Base-by-base conservation (phyloP, 768 basidiomycete genomes). In the Collybia mongolica region DNA sequence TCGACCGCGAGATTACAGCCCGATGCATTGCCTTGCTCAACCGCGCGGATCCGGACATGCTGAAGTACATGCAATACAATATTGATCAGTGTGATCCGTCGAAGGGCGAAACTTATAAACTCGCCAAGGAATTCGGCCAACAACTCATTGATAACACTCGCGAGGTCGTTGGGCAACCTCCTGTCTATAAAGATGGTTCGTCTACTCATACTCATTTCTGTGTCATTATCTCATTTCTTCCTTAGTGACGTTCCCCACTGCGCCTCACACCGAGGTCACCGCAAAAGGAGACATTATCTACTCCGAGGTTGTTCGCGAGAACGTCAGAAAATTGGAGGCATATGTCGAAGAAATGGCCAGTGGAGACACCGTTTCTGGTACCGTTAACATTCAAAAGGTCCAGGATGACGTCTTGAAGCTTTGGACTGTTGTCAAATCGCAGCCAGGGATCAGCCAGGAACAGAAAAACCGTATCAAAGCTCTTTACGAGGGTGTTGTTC, bases 291-390 rank as follows among this genome's bases (percentile, higher is more conserved):
- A 98, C 48, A 94, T 99, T 56, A 77, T 97, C 48, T 94, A 95
- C 72, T 82, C 88, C 4, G 97, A 99, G 68, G 90, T 98, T 51
- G 91, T 93, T 53, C 91, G 97, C 43, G 90, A 96, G 65, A 91
- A 92, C 51, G 96, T 98, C 39, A 88, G 97, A 60, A 98, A 98
- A 72, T 79, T 99, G 39, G 97, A 99, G 70, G 92, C 93, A 1
- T 99, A 99, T 60, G 97, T 93, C 47, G 86, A 94, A 61, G 94
- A 99, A 72, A 99, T 99, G 97, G 94, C 97, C 1, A 92, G 90
- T 52, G 92, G 93, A 2, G 93, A 95, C 63, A 84, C 89, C 5
- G 88, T 92, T 44, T 82, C 90, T 2, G 81, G 81, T 17, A 75
- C 83, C 28, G 82, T 95, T 64, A 98, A 98, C 71, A 90, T 97